phyloP scores from a whole-genome alignment of 441 rosid genomes.

The Biscutella laevigata region DNA sequence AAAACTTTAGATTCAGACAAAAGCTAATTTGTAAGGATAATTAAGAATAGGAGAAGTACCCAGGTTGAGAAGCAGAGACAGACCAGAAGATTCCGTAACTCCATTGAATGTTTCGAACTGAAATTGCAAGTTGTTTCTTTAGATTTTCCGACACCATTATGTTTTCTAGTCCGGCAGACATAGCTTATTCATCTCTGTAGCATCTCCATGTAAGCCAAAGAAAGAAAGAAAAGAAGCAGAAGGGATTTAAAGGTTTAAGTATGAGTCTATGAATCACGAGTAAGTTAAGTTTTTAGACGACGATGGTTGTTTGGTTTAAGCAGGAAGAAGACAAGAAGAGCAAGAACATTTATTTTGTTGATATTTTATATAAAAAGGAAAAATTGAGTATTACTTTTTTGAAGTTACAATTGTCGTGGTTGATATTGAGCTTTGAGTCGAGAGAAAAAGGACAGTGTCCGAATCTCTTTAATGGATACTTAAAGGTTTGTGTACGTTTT shows the following conservation, averaged over 20 bases:
- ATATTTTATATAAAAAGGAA: no score
- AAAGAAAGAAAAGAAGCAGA: background rate
- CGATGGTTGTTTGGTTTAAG: constrained; percentile 6
- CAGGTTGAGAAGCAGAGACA: constrained; percentile 51
- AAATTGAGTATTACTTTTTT: no score
- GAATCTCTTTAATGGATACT: constrained; percentile 24
- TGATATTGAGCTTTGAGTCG: constrained; percentile 14
- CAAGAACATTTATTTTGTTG: background rate
- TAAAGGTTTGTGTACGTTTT: constrained; percentile 13
- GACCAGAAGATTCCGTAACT: constrained; percentile 89
- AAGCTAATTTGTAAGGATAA: background rate
- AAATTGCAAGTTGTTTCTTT: constrained; percentile 63
- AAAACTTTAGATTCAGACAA: background rate
- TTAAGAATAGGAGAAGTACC: constrained; percentile 34
- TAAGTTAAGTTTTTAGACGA: constrained; percentile 16
- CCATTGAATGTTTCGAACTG: constrained; percentile 76
- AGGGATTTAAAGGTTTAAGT: constrained; percentile 1
- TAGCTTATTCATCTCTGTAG: constrained; percentile 17
- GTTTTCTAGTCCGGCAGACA: constrained; percentile 29
- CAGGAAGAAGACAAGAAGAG: constrained; percentile 13
- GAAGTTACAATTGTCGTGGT: constrained; percentile 13
- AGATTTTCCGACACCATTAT: constrained; percentile 37
- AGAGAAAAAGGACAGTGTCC: constrained; percentile 14
- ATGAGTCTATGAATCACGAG: constrained; percentile 4
- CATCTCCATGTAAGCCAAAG: background rate